Conservation (phyloP, 2,329 filamentous ascomycete species). For the Truncatella angustata region DNA sequence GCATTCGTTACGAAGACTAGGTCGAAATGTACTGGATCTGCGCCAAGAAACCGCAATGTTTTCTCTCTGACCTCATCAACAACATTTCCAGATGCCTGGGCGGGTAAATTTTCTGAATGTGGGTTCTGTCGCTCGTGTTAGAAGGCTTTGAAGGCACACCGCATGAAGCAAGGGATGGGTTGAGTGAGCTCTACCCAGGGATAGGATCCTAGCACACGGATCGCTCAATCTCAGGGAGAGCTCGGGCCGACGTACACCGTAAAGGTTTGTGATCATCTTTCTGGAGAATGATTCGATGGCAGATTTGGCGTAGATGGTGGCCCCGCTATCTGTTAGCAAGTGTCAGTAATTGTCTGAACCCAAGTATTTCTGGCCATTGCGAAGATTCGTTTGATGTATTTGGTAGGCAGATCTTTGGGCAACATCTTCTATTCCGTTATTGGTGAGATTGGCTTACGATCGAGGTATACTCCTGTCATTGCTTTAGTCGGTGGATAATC, state of each 20-base stretch:
- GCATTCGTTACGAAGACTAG: conserved; percentile 87
- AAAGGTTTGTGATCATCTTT: conserved; percentile 56
- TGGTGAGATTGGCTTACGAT: conserved; percentile 33
- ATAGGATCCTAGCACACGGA: too few relatives aligned
- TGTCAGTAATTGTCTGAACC: not conserved
- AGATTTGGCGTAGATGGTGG: conserved; percentile 58
- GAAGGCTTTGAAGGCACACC: too few relatives aligned
- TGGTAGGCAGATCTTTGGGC: too few relatives aligned
- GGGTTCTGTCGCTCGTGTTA: conserved; percentile 53
- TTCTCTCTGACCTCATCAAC: conserved; percentile 55
- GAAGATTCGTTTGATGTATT: too few relatives aligned
- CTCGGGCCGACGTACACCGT: conserved; percentile 36
- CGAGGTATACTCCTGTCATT: conserved; percentile 48
- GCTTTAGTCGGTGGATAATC: not conserved
- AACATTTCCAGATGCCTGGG: conserved; percentile 53
- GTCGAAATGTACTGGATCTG: conserved; percentile 57
- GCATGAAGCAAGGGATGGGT: too few relatives aligned
- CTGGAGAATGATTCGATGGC: conserved; percentile 54
- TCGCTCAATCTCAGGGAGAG: not conserved
- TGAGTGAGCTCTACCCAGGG: too few relatives aligned
- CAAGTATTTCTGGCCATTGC: too few relatives aligned
- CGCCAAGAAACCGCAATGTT: conserved; percentile 56
- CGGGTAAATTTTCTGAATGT: conserved; percentile 62
- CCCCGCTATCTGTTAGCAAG: conserved; percentile 39
- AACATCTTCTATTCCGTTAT: too few relatives aligned